Evolutionary conservation across 257 asterid genomes (phyloP).

Genomic region (Solanum chiquidenum): DNA sequence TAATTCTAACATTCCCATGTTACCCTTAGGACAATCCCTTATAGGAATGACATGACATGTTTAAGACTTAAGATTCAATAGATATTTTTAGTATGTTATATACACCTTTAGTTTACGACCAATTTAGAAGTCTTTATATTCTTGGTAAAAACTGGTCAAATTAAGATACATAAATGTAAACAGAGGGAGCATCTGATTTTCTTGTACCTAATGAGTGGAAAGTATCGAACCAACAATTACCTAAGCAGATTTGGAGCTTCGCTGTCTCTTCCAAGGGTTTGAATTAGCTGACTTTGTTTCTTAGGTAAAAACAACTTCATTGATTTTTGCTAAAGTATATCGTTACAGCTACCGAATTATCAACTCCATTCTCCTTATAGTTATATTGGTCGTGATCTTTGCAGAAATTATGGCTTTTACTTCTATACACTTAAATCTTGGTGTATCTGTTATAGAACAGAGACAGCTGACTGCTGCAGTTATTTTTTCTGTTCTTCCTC

Average conservation of each 20-base stretch:
- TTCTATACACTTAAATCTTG: neutral
- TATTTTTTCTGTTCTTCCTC: neutral
- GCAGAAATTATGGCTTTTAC: neutral
- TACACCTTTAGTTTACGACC: neutral
- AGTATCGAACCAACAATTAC: neutral
- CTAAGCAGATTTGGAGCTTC: neutral
- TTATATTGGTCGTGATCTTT: neutral
- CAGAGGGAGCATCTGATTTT: neutral
- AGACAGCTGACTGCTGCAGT: neutral
- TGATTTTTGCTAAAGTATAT: neutral
- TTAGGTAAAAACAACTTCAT: neutral
- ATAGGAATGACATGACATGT: neutral
- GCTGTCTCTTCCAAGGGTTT: neutral
- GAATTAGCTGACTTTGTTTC: neutral
- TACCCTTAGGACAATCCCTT: neutral
- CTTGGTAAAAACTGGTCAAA: neutral
- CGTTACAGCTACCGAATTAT: neutral
- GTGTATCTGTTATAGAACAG: neutral
- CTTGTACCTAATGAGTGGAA: neutral
- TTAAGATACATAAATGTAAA: neutral
- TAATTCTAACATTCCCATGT: neutral
- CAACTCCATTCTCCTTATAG: neutral
- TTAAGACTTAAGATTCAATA: neutral
- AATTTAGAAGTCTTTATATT: neutral
- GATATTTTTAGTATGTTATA: neutral